Evolutionary conservation across 495 filamentous ascomycete species (phyloP), one percentile per base, ranked within the genome.

Genomic region (Evernia prunastri): DNA sequence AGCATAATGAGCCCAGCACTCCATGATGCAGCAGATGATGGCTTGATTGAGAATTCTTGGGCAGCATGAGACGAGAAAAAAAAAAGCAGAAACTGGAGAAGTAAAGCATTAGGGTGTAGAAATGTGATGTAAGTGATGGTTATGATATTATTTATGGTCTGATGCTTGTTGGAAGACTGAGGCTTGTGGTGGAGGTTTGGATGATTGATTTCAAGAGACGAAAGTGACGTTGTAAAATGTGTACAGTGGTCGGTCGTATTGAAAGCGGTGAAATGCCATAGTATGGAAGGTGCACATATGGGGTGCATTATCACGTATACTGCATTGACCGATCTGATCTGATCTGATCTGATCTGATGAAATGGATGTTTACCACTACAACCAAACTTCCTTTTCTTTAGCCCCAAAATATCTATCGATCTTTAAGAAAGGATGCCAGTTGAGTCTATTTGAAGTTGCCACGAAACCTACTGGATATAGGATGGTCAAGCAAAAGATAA

Each of bases 1-100:
- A 47, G 39, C 35, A 29, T 59, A 31, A 42, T 64, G 63, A 64
- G 63, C 63, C 56, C 58, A 51, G 53, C 63, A 64, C 43, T 64
- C 63, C 63, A 64, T 64, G 56, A 18, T 33, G 27, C 9, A 53
- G 49, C 49, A 31, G 3, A 53, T 53, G 49, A 17, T 8, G 8
- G 49, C 49, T 53, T 17, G 5, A 31, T 31, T 18, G 49, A 53
- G 4, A 27, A 53, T 53, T 53, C 49, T 31, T 53, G 4, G 25
- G 49, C 49, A 53, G 1, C 49, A 53, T 53, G 4, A 53, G 49
- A 53, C 27, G 25, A 18, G 49, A 31, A 18, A 31, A 56, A 8
- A 17, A 31, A 13, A 29, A 53, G 25, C 49, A 53, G 15, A 31
- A 53, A 31, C 13, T 31, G 3, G 49, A 53, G 49, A 31, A 53